phyloP scores from a whole-genome alignment of 768 basidiomycete genomes.

The Termitomyces sp. region DNA sequence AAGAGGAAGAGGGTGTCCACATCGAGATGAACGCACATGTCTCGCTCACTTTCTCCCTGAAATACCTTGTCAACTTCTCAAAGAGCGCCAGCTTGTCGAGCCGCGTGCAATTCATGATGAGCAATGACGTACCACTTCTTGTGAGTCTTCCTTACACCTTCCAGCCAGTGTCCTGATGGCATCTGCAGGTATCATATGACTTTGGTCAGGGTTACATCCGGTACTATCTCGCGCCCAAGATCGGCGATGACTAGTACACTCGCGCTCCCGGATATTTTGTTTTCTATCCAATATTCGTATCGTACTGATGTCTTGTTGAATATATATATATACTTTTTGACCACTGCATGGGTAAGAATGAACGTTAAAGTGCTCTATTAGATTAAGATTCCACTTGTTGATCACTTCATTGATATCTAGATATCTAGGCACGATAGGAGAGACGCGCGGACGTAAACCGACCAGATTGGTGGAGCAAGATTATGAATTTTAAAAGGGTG shows the following conservation, averaged over 20 bases:
- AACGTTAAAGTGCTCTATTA: no score
- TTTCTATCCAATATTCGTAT: not conserved
- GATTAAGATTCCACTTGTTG: not conserved
- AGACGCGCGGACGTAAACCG: not conserved
- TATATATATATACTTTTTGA: conserved; percentile 3
- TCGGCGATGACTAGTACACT: conserved; percentile 58
- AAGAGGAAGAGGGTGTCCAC: conserved; percentile 48
- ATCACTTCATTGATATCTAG: not conserved
- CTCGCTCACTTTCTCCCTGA: conserved; percentile 89
- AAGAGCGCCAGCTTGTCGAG: conserved; percentile 76
- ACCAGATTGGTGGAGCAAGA: not conserved
- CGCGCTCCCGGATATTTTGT: not conserved
- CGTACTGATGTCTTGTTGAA: conserved; percentile 3
- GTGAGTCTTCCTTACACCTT: conserved; percentile 36
- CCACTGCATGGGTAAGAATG: not conserved
- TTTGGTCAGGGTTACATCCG: conserved; percentile 86
- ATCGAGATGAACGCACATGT: conserved; percentile 92
- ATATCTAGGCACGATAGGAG: not conserved
- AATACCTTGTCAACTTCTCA: conserved; percentile 95
- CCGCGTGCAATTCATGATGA: conserved; percentile 82
- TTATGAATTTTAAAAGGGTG: not conserved
- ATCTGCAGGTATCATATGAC: conserved; percentile 72
- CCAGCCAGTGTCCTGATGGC: not conserved
- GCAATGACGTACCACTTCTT: conserved; percentile 86
- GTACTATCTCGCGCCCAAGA: conserved; percentile 97